Evolutionary conservation across 2,329 filamentous ascomycete genomes (phyloP).

Genomic region (Didymella sp.): DNA sequence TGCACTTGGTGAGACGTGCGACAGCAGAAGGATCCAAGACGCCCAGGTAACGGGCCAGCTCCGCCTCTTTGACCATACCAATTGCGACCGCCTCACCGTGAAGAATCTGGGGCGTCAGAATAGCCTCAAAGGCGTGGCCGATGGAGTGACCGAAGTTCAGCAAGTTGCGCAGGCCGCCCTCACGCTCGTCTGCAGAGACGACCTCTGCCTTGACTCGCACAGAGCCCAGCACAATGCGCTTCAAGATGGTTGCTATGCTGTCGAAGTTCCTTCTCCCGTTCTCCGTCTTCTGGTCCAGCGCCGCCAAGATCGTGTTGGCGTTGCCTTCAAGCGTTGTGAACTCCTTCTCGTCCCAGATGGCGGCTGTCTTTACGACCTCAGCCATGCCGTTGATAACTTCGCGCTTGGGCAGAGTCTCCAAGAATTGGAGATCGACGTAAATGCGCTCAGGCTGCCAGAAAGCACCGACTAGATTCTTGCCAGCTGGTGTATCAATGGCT

Average conservation of each 20-base stretch:
- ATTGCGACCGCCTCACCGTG: conserved; percentile 97
- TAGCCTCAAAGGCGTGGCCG: conserved; percentile 94
- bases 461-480: conserved; percentile 93
- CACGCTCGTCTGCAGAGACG: conserved; percentile 91
- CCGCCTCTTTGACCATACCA: conserved; percentile 98
- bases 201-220: conserved; percentile 94
- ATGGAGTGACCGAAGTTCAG: conserved; percentile 99
- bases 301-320: conserved; percentile 75
- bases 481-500: conserved; percentile 92
- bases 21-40: conserved; percentile 86
- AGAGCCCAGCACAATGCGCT: conserved; percentile 79
- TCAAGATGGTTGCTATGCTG: conserved; percentile 65
- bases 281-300: conserved; percentile 68
- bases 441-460: conserved; percentile 97
- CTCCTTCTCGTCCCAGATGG: conserved; percentile 90
- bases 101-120: conserved; percentile 91
- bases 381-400: conserved; percentile 99
- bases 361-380: conserved; percentile 96
- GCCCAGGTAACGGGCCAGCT: conserved; percentile 87
- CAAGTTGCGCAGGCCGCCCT: conserved; percentile 91
- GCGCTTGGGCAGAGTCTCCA: conserved; percentile 86
- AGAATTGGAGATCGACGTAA: conserved; percentile 91
- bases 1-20: conserved; percentile 87
- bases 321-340: conserved; percentile 85
- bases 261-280: conserved; percentile 67